phyloP scores from a whole-genome alignment of 2,329 filamentous ascomycete genomes.

The Aspergillus cejpii region DNA sequence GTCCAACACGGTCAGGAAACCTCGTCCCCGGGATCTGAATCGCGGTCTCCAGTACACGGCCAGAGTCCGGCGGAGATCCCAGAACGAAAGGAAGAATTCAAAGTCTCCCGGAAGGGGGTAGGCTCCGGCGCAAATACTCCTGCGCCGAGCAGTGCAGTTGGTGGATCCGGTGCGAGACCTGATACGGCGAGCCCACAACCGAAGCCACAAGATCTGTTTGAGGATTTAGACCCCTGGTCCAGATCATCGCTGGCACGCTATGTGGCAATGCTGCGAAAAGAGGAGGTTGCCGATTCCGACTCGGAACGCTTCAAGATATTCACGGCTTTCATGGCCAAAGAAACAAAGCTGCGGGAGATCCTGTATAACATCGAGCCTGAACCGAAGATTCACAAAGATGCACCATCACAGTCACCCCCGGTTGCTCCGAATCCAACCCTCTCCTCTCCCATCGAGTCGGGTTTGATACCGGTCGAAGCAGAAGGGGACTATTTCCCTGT shows the following conservation, averaged over 20 bases:
- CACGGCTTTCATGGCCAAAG: slow-evolving; percentile 45
- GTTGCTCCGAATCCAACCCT: slow-evolving; percentile 3
- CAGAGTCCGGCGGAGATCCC: slow-evolving; percentile 11
- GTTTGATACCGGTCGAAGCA: slow-evolving; percentile 30
- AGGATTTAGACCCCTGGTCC: slow-evolving; percentile 53
- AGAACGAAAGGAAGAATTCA: slow-evolving; percentile 8
- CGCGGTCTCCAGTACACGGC: slow-evolving; percentile 9
- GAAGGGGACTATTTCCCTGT: slow-evolving; percentile 14
- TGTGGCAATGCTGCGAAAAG: slow-evolving; percentile 49
- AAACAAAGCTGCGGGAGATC: slow-evolving; percentile 44
- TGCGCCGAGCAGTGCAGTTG: not conserved
- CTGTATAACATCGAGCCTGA: slow-evolving; percentile 46
- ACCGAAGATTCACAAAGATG: slow-evolving; percentile 17
- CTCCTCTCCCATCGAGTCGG: slow-evolving; percentile 23
- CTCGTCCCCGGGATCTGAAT: slow-evolving; percentile 6
- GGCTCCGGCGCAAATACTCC: not conserved
- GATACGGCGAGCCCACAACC: slow-evolving; percentile 9
- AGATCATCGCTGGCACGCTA: slow-evolving; percentile 51
- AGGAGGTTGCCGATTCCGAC: slow-evolving; percentile 44
- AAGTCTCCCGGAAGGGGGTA: slow-evolving; percentile 1
- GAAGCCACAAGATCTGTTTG: slow-evolving; percentile 40
- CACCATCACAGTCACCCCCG: slow-evolving; percentile 9
- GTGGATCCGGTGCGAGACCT: slow-evolving; percentile 4
- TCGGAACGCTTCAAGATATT: slow-evolving; percentile 51
- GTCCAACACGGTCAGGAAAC: slow-evolving; percentile 8